Conservation (phyloP, 192 early-diverging fungal species). For the Entomortierella lignicola region DNA sequence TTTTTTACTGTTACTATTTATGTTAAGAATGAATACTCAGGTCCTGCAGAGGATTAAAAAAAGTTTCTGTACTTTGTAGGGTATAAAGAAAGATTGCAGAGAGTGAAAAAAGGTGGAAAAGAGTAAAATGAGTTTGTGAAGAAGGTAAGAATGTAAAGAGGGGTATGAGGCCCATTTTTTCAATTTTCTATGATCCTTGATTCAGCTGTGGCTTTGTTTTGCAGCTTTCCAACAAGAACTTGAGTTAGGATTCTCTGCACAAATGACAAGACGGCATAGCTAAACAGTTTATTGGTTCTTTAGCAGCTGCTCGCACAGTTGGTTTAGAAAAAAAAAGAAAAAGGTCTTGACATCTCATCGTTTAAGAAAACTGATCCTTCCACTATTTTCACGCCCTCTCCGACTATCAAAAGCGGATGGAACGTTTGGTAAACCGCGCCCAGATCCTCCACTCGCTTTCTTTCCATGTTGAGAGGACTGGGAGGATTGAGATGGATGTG, state of each 20-base stretch:
- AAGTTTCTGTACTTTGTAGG: too few relatives aligned
- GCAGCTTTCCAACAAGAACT: not conserved
- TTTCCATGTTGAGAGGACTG: constrained; percentile 14
- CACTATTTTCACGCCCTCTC: constrained; percentile 12
- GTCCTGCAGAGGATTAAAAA: too few relatives aligned
- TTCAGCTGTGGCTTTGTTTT: not conserved
- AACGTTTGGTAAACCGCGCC: not conserved
- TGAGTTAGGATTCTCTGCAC: not conserved
- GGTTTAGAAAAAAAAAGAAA: not conserved
- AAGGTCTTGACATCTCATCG: constrained; percentile 7
- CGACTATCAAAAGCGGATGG: constrained; percentile 11
- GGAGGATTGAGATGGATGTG: not conserved
- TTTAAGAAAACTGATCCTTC: constrained; percentile 33
- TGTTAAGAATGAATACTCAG: too few relatives aligned
- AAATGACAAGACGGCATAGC: not conserved
- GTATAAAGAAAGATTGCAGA: too few relatives aligned
- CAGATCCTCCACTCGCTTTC: not conserved
- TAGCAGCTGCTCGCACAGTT: not conserved
- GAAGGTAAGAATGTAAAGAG: constrained; percentile 7
- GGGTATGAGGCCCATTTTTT: not conserved
- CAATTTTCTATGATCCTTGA: not conserved
- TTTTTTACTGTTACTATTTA: too few relatives aligned
- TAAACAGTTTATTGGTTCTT: not conserved
- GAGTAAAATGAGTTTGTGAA: too few relatives aligned
- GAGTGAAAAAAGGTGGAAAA: too few relatives aligned